phyloP scores from a whole-genome alignment of 768 basidiomycete species.

The Tylopilus subfusipes region DNA sequence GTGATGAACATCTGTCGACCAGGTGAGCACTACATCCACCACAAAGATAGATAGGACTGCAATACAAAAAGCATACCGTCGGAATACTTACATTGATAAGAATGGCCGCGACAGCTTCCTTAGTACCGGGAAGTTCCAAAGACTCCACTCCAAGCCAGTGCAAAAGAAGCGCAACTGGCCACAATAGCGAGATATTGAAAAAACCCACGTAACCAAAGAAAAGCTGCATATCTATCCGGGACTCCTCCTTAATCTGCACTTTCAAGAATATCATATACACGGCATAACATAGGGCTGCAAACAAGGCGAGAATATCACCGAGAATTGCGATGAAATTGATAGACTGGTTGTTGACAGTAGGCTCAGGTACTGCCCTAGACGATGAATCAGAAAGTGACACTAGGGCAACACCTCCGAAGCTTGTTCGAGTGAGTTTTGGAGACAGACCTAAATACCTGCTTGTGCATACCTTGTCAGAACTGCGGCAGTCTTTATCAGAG shows the following conservation, averaged over 20 bases:
- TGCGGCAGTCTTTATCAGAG: constrained; percentile 66
- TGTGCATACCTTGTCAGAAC: constrained; percentile 69
- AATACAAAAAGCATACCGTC: not conserved
- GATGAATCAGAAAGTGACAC: constrained; percentile 86
- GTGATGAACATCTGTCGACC: constrained; percentile 73
- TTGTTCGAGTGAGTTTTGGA: constrained; percentile 28
- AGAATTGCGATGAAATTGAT: constrained; percentile 34
- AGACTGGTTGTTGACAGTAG: constrained; percentile 12
- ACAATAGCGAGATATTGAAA: constrained; percentile 71
- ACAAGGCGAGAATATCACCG: constrained; percentile 80
- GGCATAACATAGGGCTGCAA: constrained; percentile 88
- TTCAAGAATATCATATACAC: constrained; percentile 88
- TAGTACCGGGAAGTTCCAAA: constrained; percentile 66
- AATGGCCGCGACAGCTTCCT: constrained; percentile 46
- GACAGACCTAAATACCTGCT: not conserved
- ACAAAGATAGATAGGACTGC: not conserved
- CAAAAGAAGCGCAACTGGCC: constrained; percentile 76
- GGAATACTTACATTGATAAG: constrained; percentile 50
- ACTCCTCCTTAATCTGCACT: constrained; percentile 76
- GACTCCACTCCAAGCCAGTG: constrained; percentile 68
- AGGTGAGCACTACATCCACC: not conserved
- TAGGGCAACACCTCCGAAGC: constrained; percentile 78
- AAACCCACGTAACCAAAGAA: constrained; percentile 94
- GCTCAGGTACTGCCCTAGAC: constrained; percentile 4
- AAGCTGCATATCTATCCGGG: constrained; percentile 86